Percentiles rank a stretch among this genome's conserved stretches.
These are phyloP conservation scores for Pythium folliculosum DNA, from an alignment of 352 stramenopile species.

Conservation along the genomic window DNA sequence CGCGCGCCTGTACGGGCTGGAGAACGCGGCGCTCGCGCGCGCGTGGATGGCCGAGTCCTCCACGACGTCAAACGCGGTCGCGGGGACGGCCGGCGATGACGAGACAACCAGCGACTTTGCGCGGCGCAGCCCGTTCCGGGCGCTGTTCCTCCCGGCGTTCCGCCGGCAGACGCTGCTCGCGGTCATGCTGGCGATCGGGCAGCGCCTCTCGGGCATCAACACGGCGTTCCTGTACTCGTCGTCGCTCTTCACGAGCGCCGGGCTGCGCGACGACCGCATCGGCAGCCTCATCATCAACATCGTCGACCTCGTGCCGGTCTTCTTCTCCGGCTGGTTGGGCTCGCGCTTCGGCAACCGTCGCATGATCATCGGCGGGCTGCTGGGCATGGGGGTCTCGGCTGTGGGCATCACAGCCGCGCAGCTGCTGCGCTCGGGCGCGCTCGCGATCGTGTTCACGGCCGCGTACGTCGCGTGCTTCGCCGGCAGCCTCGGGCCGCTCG, in stretches of 20 bases:
- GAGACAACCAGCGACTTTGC: neutral
- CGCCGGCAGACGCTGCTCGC: conserved; percentile 48
- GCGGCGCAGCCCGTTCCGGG: conserved; percentile 8
- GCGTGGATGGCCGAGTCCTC: conserved; percentile 17
- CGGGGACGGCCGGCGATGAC: no score
- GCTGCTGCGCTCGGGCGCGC: conserved; percentile 23
- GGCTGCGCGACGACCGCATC: conserved; percentile 54
- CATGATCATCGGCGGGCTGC: conserved; percentile 48
- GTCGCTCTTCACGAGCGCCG: conserved; percentile 54
- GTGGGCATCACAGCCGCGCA: conserved; percentile 36
- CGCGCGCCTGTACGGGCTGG: conserved; percentile 23
- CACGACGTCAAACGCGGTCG: no score
- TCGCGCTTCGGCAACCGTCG: conserved; percentile 46
- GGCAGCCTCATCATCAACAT: conserved; percentile 54
- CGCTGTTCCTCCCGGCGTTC: conserved; percentile 28
- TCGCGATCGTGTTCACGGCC: conserved; percentile 52
- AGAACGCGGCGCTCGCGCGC: conserved; percentile 27
- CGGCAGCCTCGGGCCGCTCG: conserved; percentile 49
- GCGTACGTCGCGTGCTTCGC: conserved; percentile 48
- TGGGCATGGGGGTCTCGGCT: conserved; percentile 36
- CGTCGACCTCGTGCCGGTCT: conserved; percentile 51
- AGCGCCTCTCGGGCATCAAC: conserved; percentile 70
- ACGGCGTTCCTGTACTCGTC: conserved; percentile 75
- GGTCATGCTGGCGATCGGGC: conserved; percentile 39
- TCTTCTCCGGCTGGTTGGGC: conserved; percentile 43